phyloP scores from a whole-genome alignment of 2,329 filamentous ascomycete species.

The Alternaria brassicae region DNA sequence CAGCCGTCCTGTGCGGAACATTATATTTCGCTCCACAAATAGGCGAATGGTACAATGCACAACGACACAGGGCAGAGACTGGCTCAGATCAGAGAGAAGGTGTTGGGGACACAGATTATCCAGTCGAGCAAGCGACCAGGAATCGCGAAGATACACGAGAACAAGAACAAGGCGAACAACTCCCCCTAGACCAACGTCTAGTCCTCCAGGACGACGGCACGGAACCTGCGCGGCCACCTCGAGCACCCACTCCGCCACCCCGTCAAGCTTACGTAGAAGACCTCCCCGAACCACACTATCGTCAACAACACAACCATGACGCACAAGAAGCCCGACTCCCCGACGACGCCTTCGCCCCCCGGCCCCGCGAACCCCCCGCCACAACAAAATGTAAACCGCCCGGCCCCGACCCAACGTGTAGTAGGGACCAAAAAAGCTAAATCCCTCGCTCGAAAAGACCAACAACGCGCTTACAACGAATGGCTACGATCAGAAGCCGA shows the following conservation, averaged over 20 bases:
- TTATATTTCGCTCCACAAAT: slow-evolving; percentile 58
- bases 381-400: slow-evolving; percentile 23
- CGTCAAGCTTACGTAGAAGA: slow-evolving; percentile 15
- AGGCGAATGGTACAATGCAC: slow-evolving; percentile 49
- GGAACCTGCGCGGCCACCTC: slow-evolving; percentile 19
- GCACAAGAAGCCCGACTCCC: background rate
- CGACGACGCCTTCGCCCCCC: slow-evolving; percentile 22
- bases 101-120: background rate
- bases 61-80: slow-evolving; percentile 17
- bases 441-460: slow-evolving; percentile 55
- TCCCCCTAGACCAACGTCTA: slow-evolving; percentile 34
- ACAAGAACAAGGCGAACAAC: slow-evolving; percentile 18
- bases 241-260: slow-evolving; percentile 39
- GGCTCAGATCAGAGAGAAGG: slow-evolving; percentile 7
- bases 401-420: slow-evolving; percentile 36
- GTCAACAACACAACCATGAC: background rate
- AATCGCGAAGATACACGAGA: background rate
- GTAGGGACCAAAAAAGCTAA: slow-evolving; percentile 60
- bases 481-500: slow-evolving; percentile 59
- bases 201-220: slow-evolving; percentile 33
- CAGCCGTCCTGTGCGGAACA: slow-evolving; percentile 52
- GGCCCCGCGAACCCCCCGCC: slow-evolving; percentile 45
- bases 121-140: background rate
- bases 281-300: slow-evolving; percentile 4
- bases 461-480: slow-evolving; percentile 57